phyloP scores from a whole-genome alignment of 192 early-diverging fungal species.

The Rhizoclosmatium sp. region DNA sequence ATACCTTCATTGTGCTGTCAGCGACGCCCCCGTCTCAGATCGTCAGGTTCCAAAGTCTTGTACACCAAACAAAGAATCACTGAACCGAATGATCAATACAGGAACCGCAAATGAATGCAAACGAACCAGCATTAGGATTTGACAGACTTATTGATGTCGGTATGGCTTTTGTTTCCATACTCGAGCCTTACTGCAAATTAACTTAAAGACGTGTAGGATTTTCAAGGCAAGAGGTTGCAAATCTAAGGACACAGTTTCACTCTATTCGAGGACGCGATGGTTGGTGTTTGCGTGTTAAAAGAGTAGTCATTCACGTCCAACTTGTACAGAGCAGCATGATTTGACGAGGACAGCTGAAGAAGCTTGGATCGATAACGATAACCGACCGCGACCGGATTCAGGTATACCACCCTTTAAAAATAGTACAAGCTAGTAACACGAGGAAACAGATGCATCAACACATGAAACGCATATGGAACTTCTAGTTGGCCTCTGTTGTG shows the following conservation, averaged over 20 bases:
- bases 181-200: background rate
- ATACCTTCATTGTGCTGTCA: slow-evolving; percentile 14
- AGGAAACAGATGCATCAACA: background rate
- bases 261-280: slow-evolving; percentile 37
- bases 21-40: background rate
- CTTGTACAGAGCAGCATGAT: background rate
- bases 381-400: slow-evolving; percentile 3
- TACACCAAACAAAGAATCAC: background rate
- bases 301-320: background rate
- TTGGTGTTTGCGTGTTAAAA: background rate
- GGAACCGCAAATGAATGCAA: background rate
- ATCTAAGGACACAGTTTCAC: slow-evolving; percentile 29
- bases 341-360: slow-evolving; percentile 35
- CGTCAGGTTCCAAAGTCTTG: background rate
- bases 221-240: slow-evolving; percentile 15
- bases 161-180: background rate
- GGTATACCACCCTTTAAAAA: background rate
- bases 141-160: slow-evolving; percentile 24
- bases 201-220: background rate
- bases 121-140: slow-evolving; percentile 23
- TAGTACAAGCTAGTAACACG: background rate
- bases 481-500: slow-evolving; percentile 34
- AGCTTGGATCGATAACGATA: slow-evolving; percentile 45
- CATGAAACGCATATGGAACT: slow-evolving; percentile 38
- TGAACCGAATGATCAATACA: background rate